These are phyloP conservation scores for Metschnikowia dekortorum DNA, from an alignment of 805 yeast species.

Conservation along the genomic window DNA sequence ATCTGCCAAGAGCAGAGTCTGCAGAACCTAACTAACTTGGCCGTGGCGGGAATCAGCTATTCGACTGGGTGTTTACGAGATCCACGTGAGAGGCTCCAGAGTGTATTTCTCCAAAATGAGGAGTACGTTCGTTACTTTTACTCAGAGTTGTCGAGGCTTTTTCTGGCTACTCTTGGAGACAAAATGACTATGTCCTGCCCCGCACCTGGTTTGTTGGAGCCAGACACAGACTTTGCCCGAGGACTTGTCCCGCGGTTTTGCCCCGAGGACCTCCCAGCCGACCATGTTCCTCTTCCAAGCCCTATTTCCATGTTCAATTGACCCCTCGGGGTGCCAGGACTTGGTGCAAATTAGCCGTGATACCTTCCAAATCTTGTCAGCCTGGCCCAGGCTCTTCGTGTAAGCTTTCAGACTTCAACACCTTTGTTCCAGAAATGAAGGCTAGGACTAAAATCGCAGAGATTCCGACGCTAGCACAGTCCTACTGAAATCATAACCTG, in stretches of 20 bases:
- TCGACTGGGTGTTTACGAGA: constrained; percentile 68
- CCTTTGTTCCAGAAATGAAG: constrained; percentile 27
- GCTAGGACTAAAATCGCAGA: constrained; percentile 27
- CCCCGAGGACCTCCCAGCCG: constrained; percentile 38
- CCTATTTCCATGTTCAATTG: constrained; percentile 36
- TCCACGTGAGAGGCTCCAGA: constrained; percentile 66
- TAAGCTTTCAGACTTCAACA: constrained; percentile 31
- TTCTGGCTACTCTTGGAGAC: constrained; percentile 63
- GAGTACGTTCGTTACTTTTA: constrained; percentile 65
- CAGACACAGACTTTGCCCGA: constrained; percentile 13
- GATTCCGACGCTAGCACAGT: constrained; percentile 12
- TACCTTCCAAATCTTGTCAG: constrained; percentile 31
- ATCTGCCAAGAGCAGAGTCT: constrained; percentile 52
- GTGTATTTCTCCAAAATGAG: constrained; percentile 68
- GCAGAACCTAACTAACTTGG: constrained; percentile 51
- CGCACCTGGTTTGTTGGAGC: constrained; percentile 56
- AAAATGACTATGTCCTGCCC: constrained; percentile 53
- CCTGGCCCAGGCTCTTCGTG: constrained; percentile 42
- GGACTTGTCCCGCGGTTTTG: too few relatives aligned
- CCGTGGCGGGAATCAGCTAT: constrained; percentile 51
- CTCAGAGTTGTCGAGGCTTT: constrained; percentile 54
- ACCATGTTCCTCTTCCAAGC: constrained; percentile 43
- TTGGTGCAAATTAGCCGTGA: constrained; percentile 37
- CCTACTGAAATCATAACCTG: constrained; percentile 33
- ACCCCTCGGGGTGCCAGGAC: constrained; percentile 41